Percentiles rank a stretch among this genome's conserved stretches.
phyloP scores from a whole-genome alignment of 257 asterid genomes.

The Plantago elongata region DNA sequence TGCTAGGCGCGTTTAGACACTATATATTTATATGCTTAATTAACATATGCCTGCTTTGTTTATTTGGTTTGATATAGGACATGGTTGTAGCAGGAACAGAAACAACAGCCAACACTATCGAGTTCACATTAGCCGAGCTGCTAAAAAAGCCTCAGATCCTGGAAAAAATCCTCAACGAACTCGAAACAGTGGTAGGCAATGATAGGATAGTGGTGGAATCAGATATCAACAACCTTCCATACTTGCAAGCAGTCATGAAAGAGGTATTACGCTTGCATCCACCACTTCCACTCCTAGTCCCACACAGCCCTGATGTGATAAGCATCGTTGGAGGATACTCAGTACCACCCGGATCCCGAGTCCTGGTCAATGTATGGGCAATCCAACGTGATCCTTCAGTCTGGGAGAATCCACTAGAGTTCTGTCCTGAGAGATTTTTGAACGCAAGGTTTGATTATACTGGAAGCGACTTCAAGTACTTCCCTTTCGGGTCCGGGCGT shows the following conservation, averaged over 20 bases:
- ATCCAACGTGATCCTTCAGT: constrained; percentile 52
- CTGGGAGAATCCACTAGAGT: constrained; percentile 55
- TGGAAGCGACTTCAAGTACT: constrained; percentile 44
- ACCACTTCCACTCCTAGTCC: constrained; percentile 52
- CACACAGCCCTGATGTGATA: constrained; percentile 51
- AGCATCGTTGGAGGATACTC: constrained; percentile 48
- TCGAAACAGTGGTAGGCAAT: constrained; percentile 41
- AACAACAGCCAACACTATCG: constrained; percentile 58
- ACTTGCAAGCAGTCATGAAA: constrained; percentile 53
- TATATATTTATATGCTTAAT: no score
- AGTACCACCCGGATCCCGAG: constrained; percentile 50
- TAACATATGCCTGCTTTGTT: no score
- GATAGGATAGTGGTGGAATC: constrained; percentile 53
- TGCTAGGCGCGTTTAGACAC: no score
- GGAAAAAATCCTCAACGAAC: constrained; percentile 38
- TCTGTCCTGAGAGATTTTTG: constrained; percentile 51
- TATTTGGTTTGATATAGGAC: constrained; percentile 29
- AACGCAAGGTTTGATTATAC: constrained; percentile 33
- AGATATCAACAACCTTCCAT: constrained; percentile 43
- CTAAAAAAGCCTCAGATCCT: constrained; percentile 50
- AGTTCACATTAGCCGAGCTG: constrained; percentile 62
- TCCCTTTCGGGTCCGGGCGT: constrained; percentile 62
- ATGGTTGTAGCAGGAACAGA: constrained; percentile 77
- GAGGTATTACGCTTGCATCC: constrained; percentile 62
- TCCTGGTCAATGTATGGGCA: constrained; percentile 64